Evolutionary conservation across 192 early-diverging fungal species (phyloP).

Genomic region (Entomortierella beljakovae): DNA sequence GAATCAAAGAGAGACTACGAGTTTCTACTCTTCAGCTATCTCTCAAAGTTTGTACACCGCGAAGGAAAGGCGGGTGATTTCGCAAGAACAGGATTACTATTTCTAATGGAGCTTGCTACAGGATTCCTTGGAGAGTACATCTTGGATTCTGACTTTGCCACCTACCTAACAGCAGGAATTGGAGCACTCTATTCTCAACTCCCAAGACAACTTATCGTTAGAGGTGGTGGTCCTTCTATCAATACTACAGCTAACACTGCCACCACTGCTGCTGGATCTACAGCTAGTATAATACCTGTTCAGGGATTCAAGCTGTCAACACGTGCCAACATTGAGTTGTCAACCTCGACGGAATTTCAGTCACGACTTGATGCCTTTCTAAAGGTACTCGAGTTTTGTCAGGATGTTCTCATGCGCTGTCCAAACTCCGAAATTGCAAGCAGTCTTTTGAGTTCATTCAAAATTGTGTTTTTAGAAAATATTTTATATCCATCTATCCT

Average conservation of each 20-base stretch:
- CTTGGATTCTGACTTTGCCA: constrained; percentile 83
- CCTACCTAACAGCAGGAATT: constrained; percentile 85
- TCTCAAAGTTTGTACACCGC: constrained; percentile 89
- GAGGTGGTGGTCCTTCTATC: constrained; percentile 43
- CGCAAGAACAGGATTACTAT: constrained; percentile 85
- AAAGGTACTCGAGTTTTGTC: constrained; percentile 76
- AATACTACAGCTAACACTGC: constrained; percentile 7
- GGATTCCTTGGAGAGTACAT: constrained; percentile 88
- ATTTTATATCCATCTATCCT: constrained; percentile 88
- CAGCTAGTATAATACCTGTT: background rate
- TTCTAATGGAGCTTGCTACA: constrained; percentile 84
- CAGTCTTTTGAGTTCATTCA: constrained; percentile 75
- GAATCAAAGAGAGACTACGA: constrained; percentile 71
- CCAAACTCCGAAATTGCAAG: constrained; percentile 70
- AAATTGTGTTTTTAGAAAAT: constrained; percentile 83
- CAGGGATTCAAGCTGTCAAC: constrained; percentile 31
- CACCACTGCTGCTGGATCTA: constrained; percentile 3
- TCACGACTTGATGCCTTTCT: constrained; percentile 74
- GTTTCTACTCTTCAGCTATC: constrained; percentile 90
- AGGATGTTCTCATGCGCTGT: constrained; percentile 76
- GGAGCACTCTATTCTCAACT: constrained; percentile 93
- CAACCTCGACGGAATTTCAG: constrained; percentile 70
- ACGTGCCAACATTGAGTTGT: constrained; percentile 64
- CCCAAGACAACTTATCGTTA: constrained; percentile 78
- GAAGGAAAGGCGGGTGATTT: constrained; percentile 89